Conservation (phyloP, 257 asterid genomes). For the Solanum rostratum region DNA sequence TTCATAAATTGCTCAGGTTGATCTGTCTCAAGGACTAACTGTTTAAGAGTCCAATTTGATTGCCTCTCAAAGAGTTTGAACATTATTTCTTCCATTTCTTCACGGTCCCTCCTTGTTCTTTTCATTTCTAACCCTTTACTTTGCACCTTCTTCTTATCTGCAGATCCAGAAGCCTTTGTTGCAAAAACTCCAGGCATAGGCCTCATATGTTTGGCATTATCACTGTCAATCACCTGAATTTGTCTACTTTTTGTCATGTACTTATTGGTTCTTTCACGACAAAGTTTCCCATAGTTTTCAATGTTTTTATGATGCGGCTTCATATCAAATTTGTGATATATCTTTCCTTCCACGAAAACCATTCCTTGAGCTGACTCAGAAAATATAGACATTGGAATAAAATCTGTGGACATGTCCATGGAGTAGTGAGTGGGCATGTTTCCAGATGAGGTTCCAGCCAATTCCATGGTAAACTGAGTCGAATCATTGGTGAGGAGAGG, state of each 20-base stretch:
- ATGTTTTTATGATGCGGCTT: conserved; percentile 53
- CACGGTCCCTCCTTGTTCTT: conserved; percentile 75
- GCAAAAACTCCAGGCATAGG: conserved; percentile 62
- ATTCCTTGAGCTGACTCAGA: conserved; percentile 54
- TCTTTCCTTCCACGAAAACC: conserved; percentile 73
- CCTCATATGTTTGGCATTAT: conserved; percentile 61
- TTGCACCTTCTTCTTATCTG: conserved; percentile 55
- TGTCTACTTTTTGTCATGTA: conserved; percentile 56
- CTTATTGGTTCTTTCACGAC: conserved; percentile 73
- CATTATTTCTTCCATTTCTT: conserved; percentile 88
- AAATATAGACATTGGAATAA: conserved; percentile 74
- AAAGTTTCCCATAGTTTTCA: conserved; percentile 54
- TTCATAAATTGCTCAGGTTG: conserved; percentile 98
- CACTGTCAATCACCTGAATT: conserved; percentile 65
- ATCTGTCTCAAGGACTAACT: conserved; percentile 70
- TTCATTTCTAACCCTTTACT: conserved; percentile 62
- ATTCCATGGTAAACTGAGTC: conserved; percentile 85
- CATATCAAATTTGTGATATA: conserved; percentile 74
- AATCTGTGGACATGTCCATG: conserved; percentile 84
- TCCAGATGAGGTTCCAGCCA: conserved; percentile 45
- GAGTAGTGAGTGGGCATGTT: conserved; percentile 54
- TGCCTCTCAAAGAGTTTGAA: conserved; percentile 90
- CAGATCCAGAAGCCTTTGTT: conserved; percentile 33
- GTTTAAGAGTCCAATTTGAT: conserved; percentile 83
- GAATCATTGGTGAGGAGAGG: conserved; percentile 64